phyloP scores from a whole-genome alignment of 257 asterid species.

The Rehmannia glutinosa region DNA sequence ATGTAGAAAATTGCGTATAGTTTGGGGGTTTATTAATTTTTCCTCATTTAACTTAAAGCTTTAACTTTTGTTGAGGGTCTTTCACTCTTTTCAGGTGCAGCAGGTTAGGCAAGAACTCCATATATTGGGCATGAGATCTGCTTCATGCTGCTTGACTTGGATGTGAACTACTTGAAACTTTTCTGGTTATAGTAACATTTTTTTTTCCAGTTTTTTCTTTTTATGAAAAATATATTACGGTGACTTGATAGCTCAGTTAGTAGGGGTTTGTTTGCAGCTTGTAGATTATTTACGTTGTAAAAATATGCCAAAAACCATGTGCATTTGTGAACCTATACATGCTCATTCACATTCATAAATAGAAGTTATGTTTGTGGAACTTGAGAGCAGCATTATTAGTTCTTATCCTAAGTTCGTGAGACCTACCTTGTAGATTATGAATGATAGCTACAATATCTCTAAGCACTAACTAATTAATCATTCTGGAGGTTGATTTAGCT shows the following conservation, averaged over 20 bases:
- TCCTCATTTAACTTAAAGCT: background rate
- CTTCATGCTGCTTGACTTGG: slow-evolving; percentile 4
- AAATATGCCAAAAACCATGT: background rate
- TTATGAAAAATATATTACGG: background rate
- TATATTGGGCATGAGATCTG: background rate
- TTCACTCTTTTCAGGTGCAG: background rate
- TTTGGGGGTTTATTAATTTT: no score
- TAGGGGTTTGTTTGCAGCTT: background rate
- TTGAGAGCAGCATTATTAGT: background rate
- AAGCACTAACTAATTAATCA: no score
- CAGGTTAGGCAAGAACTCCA: background rate
- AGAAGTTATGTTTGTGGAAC: background rate
- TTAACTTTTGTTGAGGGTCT: background rate
- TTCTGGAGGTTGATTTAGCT: no score
- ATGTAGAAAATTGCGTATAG: no score
- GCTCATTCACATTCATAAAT: background rate
- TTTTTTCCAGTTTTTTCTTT: background rate
- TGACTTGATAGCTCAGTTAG: background rate
- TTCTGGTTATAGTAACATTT: background rate
- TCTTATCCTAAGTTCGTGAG: no score
- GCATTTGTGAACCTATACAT: background rate
- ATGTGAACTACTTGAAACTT: background rate
- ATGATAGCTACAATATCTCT: no score
- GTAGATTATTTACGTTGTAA: background rate
- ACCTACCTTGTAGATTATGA: no score